Base-by-base conservation (phyloP, 495 filamentous ascomycete species). In the Penicillium turbatum region DNA sequence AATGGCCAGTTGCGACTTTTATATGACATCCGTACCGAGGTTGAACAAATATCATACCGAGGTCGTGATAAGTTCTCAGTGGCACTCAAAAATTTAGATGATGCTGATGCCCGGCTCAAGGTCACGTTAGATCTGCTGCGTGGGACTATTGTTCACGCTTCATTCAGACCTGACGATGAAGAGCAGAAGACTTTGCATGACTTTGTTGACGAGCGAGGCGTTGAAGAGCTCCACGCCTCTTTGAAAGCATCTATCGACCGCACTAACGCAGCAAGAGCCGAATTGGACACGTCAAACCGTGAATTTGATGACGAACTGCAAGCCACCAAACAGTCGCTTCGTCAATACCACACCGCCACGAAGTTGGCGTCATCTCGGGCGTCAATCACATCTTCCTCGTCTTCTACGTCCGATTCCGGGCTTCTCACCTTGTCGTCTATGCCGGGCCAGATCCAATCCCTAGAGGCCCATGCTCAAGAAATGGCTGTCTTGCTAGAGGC, bases 401-500 rank as follows among this genome's bases (percentile, higher is more conserved):
- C 71, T 15, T 67, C 66, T 17, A 55, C 64, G 3, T 71, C 73
- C 5, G 69, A 69, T 38, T 66, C 69, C 8, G 71, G 63, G 41
- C 41, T 77, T n/a, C 63, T 68, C 2, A 63, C 69, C 1, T 48
- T 71, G 27, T 77, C 80, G 1, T 79, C 82, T 1, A 79, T 93
- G 44, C 81, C 86, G 15, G 69, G 78, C 9, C 81, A 90, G 55
- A 82, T 97, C 42, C 80, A 82, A 41, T 76, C 79, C 5, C 78
- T 97, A 31, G 86, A 96, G 61, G 77, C 77, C 45, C 84, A 91
- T 55, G 92, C 93, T 0, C 83, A 86, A 57, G 85, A 85, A 55
- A 93, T 96, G 87, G 93, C 91, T 27, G 74, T 82, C 45, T 75
- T 88, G 17, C 78, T 98, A 1, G 82, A 92, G 57, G 87, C 86